Evolutionary conservation across 805 yeast species (phyloP).

Genomic region (Kuraishia piskuri): DNA sequence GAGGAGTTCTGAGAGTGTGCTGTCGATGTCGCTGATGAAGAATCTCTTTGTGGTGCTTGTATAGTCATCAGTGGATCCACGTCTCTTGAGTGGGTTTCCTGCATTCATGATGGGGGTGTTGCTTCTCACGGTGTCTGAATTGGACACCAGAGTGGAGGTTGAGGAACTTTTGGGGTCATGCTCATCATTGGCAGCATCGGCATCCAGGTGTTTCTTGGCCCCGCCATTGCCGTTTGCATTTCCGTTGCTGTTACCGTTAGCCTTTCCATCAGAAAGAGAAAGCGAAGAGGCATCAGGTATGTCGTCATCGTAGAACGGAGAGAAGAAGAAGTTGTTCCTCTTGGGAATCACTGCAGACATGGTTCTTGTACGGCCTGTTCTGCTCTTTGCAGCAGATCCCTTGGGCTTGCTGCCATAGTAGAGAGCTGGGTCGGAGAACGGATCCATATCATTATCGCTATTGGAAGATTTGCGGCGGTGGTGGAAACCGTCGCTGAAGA

Average conservation of each 20-base stretch:
- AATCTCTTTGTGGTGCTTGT: constrained; percentile 35
- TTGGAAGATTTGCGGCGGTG: constrained; percentile 26
- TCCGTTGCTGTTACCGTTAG: background rate
- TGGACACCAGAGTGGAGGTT: background rate
- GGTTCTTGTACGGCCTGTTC: constrained; percentile 47
- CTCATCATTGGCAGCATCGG: background rate
- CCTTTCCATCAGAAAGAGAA: background rate
- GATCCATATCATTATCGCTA: constrained; percentile 43
- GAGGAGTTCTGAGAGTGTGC: constrained; percentile 60
- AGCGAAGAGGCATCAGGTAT: background rate
- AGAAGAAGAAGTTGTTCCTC: background rate
- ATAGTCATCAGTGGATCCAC: constrained; percentile 49
- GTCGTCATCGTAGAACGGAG: background rate
- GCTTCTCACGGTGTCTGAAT: background rate
- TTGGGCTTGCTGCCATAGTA: constrained; percentile 65
- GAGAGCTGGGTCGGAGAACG: constrained; percentile 57
- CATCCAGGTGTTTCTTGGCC: constrained; percentile 2
- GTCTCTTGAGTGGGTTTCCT: constrained; percentile 22
- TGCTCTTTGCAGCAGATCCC: constrained; percentile 28
- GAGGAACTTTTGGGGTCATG: background rate
- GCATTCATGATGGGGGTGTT: background rate
- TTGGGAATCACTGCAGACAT: constrained; percentile 29
- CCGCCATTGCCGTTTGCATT: background rate
- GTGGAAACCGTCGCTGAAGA: background rate
- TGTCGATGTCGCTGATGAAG: constrained; percentile 67